phyloP scores from a whole-genome alignment of 768 basidiomycete genomes.

The Trametes sanguinea region DNA sequence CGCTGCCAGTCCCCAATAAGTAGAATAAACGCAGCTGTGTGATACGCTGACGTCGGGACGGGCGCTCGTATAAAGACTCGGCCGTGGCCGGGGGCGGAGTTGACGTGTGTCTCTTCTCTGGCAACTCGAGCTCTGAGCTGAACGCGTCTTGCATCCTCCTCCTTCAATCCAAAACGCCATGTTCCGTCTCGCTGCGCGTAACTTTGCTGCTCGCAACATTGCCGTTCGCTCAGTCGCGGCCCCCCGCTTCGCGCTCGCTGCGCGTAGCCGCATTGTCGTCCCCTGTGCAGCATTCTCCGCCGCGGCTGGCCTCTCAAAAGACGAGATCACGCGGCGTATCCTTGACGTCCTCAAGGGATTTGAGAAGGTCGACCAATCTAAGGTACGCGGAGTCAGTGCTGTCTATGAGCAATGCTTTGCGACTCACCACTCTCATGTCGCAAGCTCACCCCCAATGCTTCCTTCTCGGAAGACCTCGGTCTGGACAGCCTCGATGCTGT shows the following conservation, averaged over 20 bases:
- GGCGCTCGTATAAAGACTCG: conserved; percentile 16
- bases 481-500: conserved; percentile 96
- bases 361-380: conserved; percentile 81
- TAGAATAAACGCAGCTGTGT: no score
- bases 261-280: conserved; percentile 27
- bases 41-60: not conserved
- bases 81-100: conserved; percentile 29
- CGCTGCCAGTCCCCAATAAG: no score
- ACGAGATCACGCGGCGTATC: conserved; percentile 72
- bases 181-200: conserved; percentile 26
- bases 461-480: conserved; percentile 82
- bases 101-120: conserved; percentile 21
- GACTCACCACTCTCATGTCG: not conserved
- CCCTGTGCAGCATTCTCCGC: conserved; percentile 63
- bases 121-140: conserved; percentile 5
- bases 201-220: conserved; percentile 40
- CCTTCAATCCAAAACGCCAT: conserved; percentile 11
- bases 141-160: conserved; percentile 14
- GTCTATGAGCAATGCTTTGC: not conserved
- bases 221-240: conserved; percentile 39
- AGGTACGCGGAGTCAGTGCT: conserved; percentile 44
- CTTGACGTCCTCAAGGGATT: conserved; percentile 84
- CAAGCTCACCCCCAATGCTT: conserved; percentile 66
- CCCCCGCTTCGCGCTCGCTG: conserved; percentile 24
- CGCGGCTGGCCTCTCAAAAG: conserved; percentile 62